Base-by-base conservation (phyloP, 2,329 filamentous ascomycete species). In the Penicillium sp. region DNA sequence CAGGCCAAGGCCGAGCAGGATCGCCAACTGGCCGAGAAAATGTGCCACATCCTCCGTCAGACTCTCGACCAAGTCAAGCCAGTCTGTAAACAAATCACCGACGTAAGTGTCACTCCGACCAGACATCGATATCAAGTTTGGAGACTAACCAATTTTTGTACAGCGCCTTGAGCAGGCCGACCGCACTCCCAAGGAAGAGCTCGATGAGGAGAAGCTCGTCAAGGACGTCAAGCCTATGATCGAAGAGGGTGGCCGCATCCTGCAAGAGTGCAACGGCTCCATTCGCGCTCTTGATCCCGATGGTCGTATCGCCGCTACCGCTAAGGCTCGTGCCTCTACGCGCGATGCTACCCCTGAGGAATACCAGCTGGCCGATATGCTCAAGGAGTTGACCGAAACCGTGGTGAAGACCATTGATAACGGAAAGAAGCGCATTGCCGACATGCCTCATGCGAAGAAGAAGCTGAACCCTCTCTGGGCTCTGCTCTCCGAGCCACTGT, bases 371-470 rank as follows among this genome's bases (percentile, higher is more conserved):
- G 92, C 93, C 4, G 92, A 96, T 58, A 79, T 88, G 10, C 85
- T 96, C 66, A 96, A 96, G 81, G 91, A 87, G 78, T 83, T 96
- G 59, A 94, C 92, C 0, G 88, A 88, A 19, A 88, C 86, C 27
- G 90, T 97, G 22, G 88, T 90, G 49, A 87, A 88, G 69, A 91
- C 89, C 24, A 94, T 97, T 67, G 92, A 97, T 71, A 88, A 89
- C 63, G 90, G 90, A 27, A 95, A 93, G 86, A 90, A 89, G 80
- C 90, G 91, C 81, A 90, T 96, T 61, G 87, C 90, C 70, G 90
- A 91, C 71, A 95, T 96, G 90, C 92, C 93, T 6, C 90, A 96
- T 66, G 93, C 92, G 44, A 96, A 96, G 88, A 94, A 96, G 83
- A 88, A 94, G 81, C 84, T 96, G 60, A 96, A 94, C 79, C 92